A percentile compares a stretch with the other conserved stretches of the same genome.
Conservation (phyloP, 2,329 filamentous ascomycete genomes). For the Penicillium concentricum region DNA sequence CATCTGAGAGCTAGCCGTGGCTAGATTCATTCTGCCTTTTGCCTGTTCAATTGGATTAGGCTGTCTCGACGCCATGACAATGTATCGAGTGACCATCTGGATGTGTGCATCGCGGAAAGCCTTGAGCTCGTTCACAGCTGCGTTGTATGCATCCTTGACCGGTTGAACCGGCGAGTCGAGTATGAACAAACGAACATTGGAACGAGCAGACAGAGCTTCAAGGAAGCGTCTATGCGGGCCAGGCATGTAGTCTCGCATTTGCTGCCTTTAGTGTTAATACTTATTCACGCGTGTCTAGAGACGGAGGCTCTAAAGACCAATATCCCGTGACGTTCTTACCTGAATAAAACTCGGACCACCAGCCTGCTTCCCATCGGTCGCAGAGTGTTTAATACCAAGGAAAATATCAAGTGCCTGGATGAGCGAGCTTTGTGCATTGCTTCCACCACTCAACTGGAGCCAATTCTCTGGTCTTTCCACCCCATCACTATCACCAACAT, state of each 20-base stretch:
- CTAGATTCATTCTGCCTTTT: conserved; percentile 39
- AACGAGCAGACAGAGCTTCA: conserved; percentile 44
- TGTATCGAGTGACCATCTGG: conserved; percentile 54
- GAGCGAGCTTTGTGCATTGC: conserved; percentile 56
- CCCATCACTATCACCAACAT: conserved; percentile 49
- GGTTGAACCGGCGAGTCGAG: conserved; percentile 36
- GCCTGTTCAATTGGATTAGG: conserved; percentile 10
- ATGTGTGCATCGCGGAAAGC: conserved; percentile 54
- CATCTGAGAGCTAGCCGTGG: conserved; percentile 46
- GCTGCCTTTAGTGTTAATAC: conserved; percentile 27
- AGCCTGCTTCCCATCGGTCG: conserved; percentile 34
- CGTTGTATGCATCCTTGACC: conserved; percentile 44
- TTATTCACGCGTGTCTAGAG: too few relatives aligned
- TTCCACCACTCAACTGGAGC: conserved; percentile 54
- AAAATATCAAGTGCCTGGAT: conserved; percentile 56
- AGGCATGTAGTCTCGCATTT: conserved; percentile 58
- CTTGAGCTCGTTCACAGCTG: conserved; percentile 46
- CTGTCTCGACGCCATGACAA: conserved; percentile 45
- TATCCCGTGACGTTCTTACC: conserved; percentile 18
- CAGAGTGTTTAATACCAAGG: conserved; percentile 50
- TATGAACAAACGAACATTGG: conserved; percentile 49
- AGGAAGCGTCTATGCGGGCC: conserved; percentile 53
- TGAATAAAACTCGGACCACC: conserved; percentile 30
- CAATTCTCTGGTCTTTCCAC: conserved; percentile 41
- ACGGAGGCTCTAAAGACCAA: background rate